phyloP scores from a whole-genome alignment of 179 eudicot genomes.

The Vitellaria paradoxa region DNA sequence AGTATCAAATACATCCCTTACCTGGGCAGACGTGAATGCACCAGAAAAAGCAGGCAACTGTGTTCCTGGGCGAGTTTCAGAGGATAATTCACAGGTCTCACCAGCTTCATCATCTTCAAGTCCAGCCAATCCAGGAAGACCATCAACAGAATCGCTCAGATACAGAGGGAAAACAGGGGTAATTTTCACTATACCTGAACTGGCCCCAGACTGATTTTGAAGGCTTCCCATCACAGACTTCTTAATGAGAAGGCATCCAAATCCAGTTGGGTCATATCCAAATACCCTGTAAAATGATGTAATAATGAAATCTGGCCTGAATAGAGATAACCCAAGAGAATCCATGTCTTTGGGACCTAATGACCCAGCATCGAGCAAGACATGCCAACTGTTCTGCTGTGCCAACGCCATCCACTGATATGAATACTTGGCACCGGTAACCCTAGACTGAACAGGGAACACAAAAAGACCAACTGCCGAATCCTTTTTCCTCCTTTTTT shows the following conservation, averaged over 20 bases:
- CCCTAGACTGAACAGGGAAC: constrained; percentile 97
- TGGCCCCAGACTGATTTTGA: constrained; percentile 85
- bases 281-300: constrained; percentile 95
- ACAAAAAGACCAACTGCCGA: constrained; percentile 87
- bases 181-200: constrained; percentile 93
- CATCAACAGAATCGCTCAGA: constrained; percentile 82
- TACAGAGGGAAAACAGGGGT: constrained; percentile 88
- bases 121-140: constrained; percentile 60
- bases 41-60: constrained; percentile 98
- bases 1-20: constrained; percentile 93
- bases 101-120: constrained; percentile 56
- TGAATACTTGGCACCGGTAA: constrained; percentile 96
- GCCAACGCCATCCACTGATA: constrained; percentile 99
- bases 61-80: constrained; percentile 54
- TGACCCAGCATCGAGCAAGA: constrained; percentile 94
- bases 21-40: constrained; percentile 88
- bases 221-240: constrained; percentile 89
- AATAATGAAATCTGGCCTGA: constrained; percentile 95
- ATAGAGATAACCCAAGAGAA: constrained; percentile 94
- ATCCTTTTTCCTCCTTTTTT: constrained; percentile 92
- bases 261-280: constrained; percentile 96
- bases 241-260: constrained; percentile 95
- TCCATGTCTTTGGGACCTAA: constrained; percentile 99
- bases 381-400: constrained; percentile 99
- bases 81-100: constrained; percentile 51